phyloP scores from a whole-genome alignment of 2,329 filamentous ascomycete species.

The Aspergillus tanneri region DNA sequence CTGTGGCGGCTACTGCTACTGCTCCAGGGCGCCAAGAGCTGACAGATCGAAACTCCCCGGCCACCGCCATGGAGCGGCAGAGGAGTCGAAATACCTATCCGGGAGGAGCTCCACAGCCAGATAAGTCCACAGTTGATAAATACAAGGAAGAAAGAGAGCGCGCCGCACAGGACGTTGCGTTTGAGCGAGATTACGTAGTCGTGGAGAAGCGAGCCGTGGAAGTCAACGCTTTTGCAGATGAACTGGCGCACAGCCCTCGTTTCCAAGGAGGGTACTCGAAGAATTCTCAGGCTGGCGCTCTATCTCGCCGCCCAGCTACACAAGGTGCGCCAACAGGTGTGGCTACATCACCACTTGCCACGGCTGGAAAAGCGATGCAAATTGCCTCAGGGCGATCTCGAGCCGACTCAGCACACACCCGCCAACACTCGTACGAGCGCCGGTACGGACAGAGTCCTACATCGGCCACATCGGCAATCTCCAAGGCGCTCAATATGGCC shows the following conservation, averaged over 20 bases:
- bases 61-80: constrained; percentile 60
- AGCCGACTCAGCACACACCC: constrained; percentile 63
- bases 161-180: constrained; percentile 80
- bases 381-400: constrained; percentile 65
- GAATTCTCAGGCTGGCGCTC: constrained; percentile 60
- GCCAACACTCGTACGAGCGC: constrained; percentile 77
- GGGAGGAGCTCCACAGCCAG: constrained; percentile 49
- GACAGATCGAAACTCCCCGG: constrained; percentile 32
- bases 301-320: constrained; percentile 74
- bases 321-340: constrained; percentile 69
- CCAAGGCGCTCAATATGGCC: constrained; percentile 91
- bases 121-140: constrained; percentile 32
- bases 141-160: constrained; percentile 54
- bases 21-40: constrained; percentile 44
- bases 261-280: constrained; percentile 51
- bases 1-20: constrained; percentile 36
- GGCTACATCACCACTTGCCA: constrained; percentile 66
- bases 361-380: constrained; percentile 70
- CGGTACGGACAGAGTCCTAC: constrained; percentile 69
- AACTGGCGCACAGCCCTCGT: constrained; percentile 80
- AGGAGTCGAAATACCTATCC: constrained; percentile 51
- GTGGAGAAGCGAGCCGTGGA: constrained; percentile 95
- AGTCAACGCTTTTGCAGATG: constrained; percentile 95
- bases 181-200: constrained; percentile 91
- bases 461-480: constrained; percentile 86